Conservation (phyloP, 2,329 filamentous ascomycete species). For the Lachnellula suecica region DNA sequence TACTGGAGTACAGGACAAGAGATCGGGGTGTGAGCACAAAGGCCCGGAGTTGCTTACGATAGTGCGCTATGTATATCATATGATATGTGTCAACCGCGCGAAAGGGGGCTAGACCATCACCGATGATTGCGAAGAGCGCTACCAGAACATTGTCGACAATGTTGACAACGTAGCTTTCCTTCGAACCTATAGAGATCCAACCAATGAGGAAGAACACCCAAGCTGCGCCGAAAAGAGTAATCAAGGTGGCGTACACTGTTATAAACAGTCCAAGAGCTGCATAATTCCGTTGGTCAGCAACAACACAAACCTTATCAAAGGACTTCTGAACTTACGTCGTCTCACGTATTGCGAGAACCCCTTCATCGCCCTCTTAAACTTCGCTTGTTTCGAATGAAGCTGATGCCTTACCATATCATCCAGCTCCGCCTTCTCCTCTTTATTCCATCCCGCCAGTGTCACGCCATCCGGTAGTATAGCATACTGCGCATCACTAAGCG, state of each 20-base stretch:
- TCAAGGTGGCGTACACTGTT: conserved; percentile 79
- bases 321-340: conserved; percentile 52
- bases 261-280: conserved; percentile 75
- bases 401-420: conserved; percentile 88
- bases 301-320: not conserved
- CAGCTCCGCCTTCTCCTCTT: conserved; percentile 70
- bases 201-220: conserved; percentile 89
- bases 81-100: conserved; percentile 82
- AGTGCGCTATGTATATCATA: conserved; percentile 79
- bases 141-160: conserved; percentile 70
- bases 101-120: conserved; percentile 71
- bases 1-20: no score
- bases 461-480: conserved; percentile 76
- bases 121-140: conserved; percentile 67
- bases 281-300: not conserved
- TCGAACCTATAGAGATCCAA: conserved; percentile 80
- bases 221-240: conserved; percentile 79
- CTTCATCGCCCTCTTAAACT: conserved; percentile 74
- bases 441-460: conserved; percentile 72
- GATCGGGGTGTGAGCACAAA: no score
- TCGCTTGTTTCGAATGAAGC: conserved; percentile 76
- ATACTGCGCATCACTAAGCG: conserved; percentile 67
- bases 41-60: no score
- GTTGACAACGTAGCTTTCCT: conserved; percentile 67
- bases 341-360: conserved; percentile 78